Conservation (phyloP, 306 rosid species). For the Abrus precatorius region DNA sequence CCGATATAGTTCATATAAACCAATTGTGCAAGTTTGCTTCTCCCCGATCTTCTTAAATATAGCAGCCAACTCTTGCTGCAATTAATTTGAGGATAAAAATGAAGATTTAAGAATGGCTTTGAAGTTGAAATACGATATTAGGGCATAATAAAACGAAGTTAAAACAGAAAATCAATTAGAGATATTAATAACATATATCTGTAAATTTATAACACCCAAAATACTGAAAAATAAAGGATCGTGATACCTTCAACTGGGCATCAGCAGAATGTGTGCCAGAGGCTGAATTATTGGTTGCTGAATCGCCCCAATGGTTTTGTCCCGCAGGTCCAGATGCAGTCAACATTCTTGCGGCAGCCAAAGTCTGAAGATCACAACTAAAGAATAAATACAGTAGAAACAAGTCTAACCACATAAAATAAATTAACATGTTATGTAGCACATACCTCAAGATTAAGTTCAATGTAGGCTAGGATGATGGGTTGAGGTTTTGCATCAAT, state of each 20-base stretch:
- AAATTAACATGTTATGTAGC: not conserved
- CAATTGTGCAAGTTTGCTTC: constrained; percentile 97
- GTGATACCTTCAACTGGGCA: constrained; percentile 87
- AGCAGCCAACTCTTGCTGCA: constrained; percentile 98
- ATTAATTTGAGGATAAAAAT: constrained; percentile 36
- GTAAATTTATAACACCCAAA: not conserved
- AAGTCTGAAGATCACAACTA: constrained; percentile 65
- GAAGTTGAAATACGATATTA: not conserved
- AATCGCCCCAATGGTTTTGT: constrained; percentile 95
- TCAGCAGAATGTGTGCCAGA: constrained; percentile 93
- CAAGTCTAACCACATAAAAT: not conserved
- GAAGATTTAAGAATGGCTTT: not conserved
- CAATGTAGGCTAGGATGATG: constrained; percentile 97
- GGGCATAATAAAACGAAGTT: not conserved
- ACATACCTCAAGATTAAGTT: constrained; percentile 95
- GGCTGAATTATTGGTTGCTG: constrained; percentile 84
- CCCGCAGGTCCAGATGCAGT: constrained; percentile 97
- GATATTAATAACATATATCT: not conserved
- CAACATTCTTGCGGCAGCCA: constrained; percentile 99
- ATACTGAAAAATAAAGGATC: constrained; percentile 22
- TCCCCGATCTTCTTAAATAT: constrained; percentile 99
- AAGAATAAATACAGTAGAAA: not conserved
- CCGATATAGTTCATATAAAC: constrained; percentile 89
- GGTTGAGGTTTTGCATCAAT: constrained; percentile 98
- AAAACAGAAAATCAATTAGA: constrained; percentile 5